Conservation (phyloP, 2,329 filamentous ascomycete genomes). For the Orbilia quercus region DNA sequence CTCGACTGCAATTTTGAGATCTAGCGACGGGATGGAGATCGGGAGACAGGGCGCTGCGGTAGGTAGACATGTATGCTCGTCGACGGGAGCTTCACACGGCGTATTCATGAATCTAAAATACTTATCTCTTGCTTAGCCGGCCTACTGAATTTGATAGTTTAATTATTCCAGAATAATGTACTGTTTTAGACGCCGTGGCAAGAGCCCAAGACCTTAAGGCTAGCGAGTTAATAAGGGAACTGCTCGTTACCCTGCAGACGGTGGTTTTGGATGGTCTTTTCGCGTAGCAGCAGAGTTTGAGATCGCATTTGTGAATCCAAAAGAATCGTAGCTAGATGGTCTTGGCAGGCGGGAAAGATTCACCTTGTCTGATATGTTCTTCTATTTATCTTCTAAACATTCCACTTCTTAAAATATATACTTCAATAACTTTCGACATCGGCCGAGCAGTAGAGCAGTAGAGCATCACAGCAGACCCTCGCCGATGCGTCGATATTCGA, state of each 20-base stretch:
- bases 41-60: background rate
- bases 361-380: too few relatives aligned
- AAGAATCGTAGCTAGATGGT: too few relatives aligned
- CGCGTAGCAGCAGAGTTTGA: slow-evolving; percentile 22
- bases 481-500: background rate
- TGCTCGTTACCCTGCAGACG: background rate
- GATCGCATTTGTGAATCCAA: background rate
- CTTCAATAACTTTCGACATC: too few relatives aligned
- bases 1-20: slow-evolving; percentile 18
- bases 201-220: background rate
- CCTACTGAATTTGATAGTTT: too few relatives aligned
- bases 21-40: slow-evolving; percentile 15
- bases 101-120: background rate
- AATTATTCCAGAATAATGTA: background rate
- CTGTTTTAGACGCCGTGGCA: background rate
- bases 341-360: background rate
- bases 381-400: too few relatives aligned
- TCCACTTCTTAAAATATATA: too few relatives aligned
- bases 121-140: too few relatives aligned
- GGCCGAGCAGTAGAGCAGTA: background rate
- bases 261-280: background rate
- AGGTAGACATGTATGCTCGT: background rate
- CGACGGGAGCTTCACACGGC: background rate
- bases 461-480: background rate
- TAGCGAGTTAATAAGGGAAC: background rate